Conservation (phyloP, 2,329 filamentous ascomycete species). For the Cryoendolithus antarcticus region DNA sequence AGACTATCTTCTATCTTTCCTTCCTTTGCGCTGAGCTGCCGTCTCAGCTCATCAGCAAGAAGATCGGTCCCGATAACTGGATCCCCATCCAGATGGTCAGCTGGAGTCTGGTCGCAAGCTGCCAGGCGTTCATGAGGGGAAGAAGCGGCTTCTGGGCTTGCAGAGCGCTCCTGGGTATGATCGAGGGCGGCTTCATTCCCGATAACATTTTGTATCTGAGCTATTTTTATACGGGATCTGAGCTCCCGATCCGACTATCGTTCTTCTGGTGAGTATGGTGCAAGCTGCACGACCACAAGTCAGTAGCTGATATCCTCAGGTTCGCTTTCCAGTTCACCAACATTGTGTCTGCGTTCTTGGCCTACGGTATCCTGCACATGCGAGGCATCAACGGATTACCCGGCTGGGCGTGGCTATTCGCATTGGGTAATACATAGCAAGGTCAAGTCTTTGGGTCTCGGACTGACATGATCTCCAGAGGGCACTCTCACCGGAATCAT, state of each 20-base stretch:
- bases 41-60: slow-evolving; percentile 36
- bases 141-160: slow-evolving; percentile 31
- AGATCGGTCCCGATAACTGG: slow-evolving; percentile 33
- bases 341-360: slow-evolving; percentile 19
- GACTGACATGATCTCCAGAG: slow-evolving; percentile 23
- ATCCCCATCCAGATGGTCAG: slow-evolving; percentile 28
- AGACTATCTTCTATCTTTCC: slow-evolving; percentile 16
- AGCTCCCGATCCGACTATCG: slow-evolving; percentile 25
- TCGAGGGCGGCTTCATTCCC: slow-evolving; percentile 41
- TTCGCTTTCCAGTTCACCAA: slow-evolving; percentile 14
- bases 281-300: neutral
- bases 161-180: slow-evolving; percentile 31
- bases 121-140: slow-evolving; percentile 48
- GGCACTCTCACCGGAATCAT: slow-evolving; percentile 18
- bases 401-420: slow-evolving; percentile 18
- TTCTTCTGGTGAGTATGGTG: slow-evolving; percentile 21
- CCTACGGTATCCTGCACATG: slow-evolving; percentile 17
- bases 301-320: slow-evolving; percentile 30
- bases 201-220: slow-evolving; percentile 56
- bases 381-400: slow-evolving; percentile 13
- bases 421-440: slow-evolving; percentile 13
- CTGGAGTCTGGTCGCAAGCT: slow-evolving; percentile 24
- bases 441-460: neutral
- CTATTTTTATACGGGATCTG: slow-evolving; percentile 58
- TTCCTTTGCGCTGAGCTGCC: slow-evolving; percentile 31